phyloP scores from a whole-genome alignment of 1,284 basidiomycete species.

The Xerocomus minutiporus region DNA sequence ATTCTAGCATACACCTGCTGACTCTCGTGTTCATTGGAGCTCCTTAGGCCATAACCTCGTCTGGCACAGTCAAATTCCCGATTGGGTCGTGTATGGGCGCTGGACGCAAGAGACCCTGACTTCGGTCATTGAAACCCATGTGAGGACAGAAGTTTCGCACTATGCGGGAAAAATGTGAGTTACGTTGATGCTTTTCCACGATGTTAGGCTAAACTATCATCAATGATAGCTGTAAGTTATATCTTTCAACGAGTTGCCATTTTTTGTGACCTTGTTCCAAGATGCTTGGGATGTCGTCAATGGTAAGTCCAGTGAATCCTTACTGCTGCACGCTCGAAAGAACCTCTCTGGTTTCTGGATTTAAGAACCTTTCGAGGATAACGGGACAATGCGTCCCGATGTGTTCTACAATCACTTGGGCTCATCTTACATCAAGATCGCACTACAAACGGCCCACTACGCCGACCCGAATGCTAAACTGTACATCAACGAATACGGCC shows the following conservation, averaged over 20 bases:
- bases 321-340: background rate
- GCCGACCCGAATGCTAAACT: slow-evolving; percentile 19
- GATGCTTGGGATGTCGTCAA: slow-evolving; percentile 25
- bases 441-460: slow-evolving; percentile 11
- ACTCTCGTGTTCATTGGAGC: background rate
- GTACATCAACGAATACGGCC: slow-evolving; percentile 22
- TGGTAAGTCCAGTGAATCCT: slow-evolving; percentile 9
- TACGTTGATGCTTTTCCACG: background rate
- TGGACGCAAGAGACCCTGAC: slow-evolving; percentile 17
- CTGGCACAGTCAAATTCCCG: slow-evolving; percentile 18
- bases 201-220: background rate
- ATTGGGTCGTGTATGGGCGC: slow-evolving; percentile 17
- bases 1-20: background rate
- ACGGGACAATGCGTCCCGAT: slow-evolving; percentile 14
- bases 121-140: slow-evolving; percentile 18
- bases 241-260: background rate
- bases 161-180: slow-evolving; percentile 15
- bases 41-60: slow-evolving; percentile 20
- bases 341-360: background rate
- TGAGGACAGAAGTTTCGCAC: slow-evolving; percentile 15
- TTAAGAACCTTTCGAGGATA: slow-evolving; percentile 15
- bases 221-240: slow-evolving; percentile 14
- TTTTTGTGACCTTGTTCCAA: slow-evolving; percentile 2
- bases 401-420: slow-evolving; percentile 16
- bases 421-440: slow-evolving; percentile 16